Percentiles rank a stretch among this genome's conserved stretches.
Evolutionary conservation across 257 asterid genomes (phyloP).

Genomic region (Solanum medicagineum): DNA sequence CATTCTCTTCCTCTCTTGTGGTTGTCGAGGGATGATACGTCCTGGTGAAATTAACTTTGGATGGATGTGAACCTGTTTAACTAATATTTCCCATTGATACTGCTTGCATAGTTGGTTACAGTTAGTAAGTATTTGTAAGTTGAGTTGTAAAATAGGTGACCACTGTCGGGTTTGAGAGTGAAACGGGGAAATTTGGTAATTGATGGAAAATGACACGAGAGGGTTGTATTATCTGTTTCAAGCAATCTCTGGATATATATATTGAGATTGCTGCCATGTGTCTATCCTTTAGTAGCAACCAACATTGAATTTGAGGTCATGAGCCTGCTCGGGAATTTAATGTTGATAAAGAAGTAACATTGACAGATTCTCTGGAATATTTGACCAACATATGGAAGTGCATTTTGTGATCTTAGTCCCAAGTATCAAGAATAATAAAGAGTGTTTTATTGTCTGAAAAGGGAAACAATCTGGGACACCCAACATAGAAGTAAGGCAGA

Average conservation of each 20-base stretch:
- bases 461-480: not conserved
- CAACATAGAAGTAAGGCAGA: not conserved
- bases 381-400: not conserved
- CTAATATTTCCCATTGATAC: not conserved
- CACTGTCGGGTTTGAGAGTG: not conserved
- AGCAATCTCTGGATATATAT: not conserved
- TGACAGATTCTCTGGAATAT: not conserved
- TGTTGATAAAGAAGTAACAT: not conserved
- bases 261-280: not conserved
- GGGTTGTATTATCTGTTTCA: not conserved
- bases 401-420: not conserved
- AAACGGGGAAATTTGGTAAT: not conserved
- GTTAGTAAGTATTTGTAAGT: not conserved
- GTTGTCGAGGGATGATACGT: not conserved
- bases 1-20: not conserved
- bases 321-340: not conserved
- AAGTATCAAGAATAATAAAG: not conserved
- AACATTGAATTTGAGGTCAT: not conserved
- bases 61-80: not conserved
- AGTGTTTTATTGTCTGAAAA: not conserved
- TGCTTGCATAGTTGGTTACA: not conserved
- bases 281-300: not conserved
- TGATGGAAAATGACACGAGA: not conserved
- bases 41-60: not conserved
- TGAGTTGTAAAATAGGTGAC: not conserved